phyloP scores from a whole-genome alignment of 2,329 filamentous ascomycete species.

The Neoscytalidium dimidiatum region DNA sequence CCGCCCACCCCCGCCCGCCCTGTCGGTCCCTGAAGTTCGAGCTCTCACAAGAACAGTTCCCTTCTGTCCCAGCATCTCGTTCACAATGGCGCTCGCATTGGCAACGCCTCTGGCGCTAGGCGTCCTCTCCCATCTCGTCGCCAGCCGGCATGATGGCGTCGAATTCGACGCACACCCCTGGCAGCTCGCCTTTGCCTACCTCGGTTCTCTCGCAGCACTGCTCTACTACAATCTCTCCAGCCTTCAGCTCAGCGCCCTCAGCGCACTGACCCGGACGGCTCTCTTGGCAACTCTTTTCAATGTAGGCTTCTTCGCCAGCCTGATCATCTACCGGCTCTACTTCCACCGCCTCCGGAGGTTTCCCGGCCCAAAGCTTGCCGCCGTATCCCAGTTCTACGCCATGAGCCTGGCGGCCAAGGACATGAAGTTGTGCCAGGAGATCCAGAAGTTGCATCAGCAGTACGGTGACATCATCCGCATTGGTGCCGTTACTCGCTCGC shows the following conservation, averaged over 20 bases:
- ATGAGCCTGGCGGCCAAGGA: constrained; percentile 1
- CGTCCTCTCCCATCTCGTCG: background rate
- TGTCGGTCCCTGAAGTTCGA: background rate
- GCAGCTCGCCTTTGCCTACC: background rate
- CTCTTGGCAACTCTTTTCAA: constrained; percentile 24
- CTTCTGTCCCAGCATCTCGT: background rate
- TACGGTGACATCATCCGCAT: constrained; percentile 20
- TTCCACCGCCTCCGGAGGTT: constrained; percentile 42
- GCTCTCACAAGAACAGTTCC: background rate
- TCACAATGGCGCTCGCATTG: background rate
- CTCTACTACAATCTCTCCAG: background rate
- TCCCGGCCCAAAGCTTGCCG: constrained; percentile 1
- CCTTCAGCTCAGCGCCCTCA: no score
- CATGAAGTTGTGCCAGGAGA: constrained; percentile 16
- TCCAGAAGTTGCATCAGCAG: background rate
- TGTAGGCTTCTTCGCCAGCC: constrained; percentile 25
- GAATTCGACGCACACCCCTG: background rate
- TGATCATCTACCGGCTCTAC: constrained; percentile 38
- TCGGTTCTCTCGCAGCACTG: background rate
- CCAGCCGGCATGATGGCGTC: background rate
- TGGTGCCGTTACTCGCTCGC: constrained; percentile 29
- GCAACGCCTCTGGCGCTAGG: background rate
- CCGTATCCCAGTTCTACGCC: constrained; percentile 7
- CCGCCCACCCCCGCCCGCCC: background rate
- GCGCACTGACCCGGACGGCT: background rate